Base-by-base conservation (phyloP, 441 rosid genomes). In the Populus hybrid region DNA sequence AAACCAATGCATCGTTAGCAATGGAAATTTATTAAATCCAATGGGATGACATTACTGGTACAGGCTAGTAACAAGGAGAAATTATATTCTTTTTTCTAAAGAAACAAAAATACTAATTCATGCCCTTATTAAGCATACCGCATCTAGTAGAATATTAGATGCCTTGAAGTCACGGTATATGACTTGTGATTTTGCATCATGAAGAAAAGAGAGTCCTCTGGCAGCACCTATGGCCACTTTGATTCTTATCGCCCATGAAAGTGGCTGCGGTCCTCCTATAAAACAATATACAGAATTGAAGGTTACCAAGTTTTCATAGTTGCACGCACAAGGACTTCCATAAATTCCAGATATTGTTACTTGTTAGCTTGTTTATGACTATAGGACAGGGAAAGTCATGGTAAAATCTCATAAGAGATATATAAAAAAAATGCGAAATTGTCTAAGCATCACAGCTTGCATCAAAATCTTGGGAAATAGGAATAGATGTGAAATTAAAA, bases 161-260 rank as follows among this genome's bases (percentile, higher is more conserved):
- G 98, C 88, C 84, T 94, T 94, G 81, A 93, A 91, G 77, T 94
- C 97, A 46, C 98, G 93, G 81, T 93, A 94, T 70, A 94, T 93
- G 69, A 94, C 98, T 88, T 84, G 89, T 28, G 91, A 85, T 82
- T 92, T 85, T 4, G 92, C 89, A 53, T 88, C 87, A 75, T 94
- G 98, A 77, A 94, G 98, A 82, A 90, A 94, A 74, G 97, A 92
- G 46, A 94, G 95, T 63, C 98, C 98, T 85, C 85, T 86, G n/a
- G 98, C 98, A 82, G 98, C 97, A 79, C 92, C 97, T 65, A 90
- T 88, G 64, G 98, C 98, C 40, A 91, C 94, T 81, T 91, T 93
- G 80, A 93, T 74, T 63, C 98, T 88, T 20, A 87, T 82, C 67
- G 89, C 91, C 99, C 98, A 94, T 28, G 98, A 85, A 76, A 94